Evolutionary conservation across 2,329 filamentous ascomycete species (phyloP), one percentile per base, ranked within the genome.

Genomic region (Microcyclosporella mali): DNA sequence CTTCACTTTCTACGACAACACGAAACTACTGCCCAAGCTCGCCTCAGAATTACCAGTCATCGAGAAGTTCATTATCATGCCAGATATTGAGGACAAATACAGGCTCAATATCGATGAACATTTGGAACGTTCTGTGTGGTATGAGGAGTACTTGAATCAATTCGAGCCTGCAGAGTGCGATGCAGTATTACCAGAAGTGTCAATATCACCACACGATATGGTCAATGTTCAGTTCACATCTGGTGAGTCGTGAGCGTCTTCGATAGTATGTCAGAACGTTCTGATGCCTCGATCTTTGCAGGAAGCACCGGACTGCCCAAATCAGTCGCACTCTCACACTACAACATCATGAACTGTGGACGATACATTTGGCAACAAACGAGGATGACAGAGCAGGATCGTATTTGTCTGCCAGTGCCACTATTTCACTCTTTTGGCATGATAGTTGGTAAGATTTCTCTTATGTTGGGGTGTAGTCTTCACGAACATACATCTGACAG

Each of bases 371-470:
- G 55, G 53, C 50, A 56, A 30, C 55, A 57, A 41, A 53, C 51
- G 11, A 48, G 54, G 7, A 56, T 56, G 48, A 52, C 51, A 19
- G 67, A 76, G 2, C 68, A 72, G 33, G 85, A 89, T 58, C 70
- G 81, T 10, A 72, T 94, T 10, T 90, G 85, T 69, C 89, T 86
- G 59, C 86, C 85, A 2, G 85, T 85, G 0, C 87, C 87, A 0
- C 73, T 92, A 2, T 92, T 92, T 70, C 87, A 92, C 69, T 90
- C 85, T 68, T 90, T 90, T 59, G 85, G 85, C 2, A 77, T 90
- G 14, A 85, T 89, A 25, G 51, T 57, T n/a, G 55, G 51, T 33
- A 37, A 14, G 80, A 83, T 2, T 73, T 25, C 21, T 25, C 9
- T 4, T 9, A 25, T 25, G 16, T 12, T 4, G 6, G 25, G 6